Percentiles rank a stretch among this genome's conserved stretches.
Conservation (phyloP, 2,329 filamentous ascomycete genomes). For the Claviceps digitariae region DNA sequence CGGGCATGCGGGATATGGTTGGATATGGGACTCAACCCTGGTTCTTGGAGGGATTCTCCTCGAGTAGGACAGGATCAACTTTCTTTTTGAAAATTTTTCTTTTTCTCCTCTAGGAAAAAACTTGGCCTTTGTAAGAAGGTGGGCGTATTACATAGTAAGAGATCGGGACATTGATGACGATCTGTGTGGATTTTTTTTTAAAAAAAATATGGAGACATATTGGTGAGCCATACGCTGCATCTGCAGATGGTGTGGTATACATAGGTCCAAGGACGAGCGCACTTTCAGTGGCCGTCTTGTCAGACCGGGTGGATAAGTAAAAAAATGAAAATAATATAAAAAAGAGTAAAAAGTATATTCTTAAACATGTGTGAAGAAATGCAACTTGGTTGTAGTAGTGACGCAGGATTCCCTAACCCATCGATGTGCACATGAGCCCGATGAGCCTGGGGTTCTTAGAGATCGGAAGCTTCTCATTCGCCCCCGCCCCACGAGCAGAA, state of each 20-base stretch:
- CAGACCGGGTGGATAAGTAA: not conserved
- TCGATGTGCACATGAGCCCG: no score
- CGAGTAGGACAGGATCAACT: not conserved
- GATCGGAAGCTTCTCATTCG: no score
- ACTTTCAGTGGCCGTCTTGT: not conserved
- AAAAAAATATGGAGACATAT: not conserved
- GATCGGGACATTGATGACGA: slow-evolving; percentile 9
- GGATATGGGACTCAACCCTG: slow-evolving; percentile 5
- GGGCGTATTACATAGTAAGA: slow-evolving; percentile 2
- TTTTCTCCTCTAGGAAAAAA: not conserved
- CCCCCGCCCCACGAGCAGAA: no score
- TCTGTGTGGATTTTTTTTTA: slow-evolving; percentile 13
- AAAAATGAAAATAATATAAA: no score
- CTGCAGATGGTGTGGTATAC: not conserved
- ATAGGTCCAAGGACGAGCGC: not conserved
- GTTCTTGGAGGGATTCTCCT: slow-evolving; percentile 2
- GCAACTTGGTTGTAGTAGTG: no score
- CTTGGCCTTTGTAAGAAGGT: not conserved
- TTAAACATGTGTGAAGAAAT: no score
- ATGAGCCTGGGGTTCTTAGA: no score
- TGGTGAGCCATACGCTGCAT: not conserved
- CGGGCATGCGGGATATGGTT: not conserved
- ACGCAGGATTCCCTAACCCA: not conserved
- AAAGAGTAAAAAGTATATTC: no score
- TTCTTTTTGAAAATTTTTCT: not conserved